Evolutionary conservation across 495 filamentous ascomycete genomes (phyloP), one percentile per base, ranked within the genome.

Genomic region (Pyrenula aspistea): DNA sequence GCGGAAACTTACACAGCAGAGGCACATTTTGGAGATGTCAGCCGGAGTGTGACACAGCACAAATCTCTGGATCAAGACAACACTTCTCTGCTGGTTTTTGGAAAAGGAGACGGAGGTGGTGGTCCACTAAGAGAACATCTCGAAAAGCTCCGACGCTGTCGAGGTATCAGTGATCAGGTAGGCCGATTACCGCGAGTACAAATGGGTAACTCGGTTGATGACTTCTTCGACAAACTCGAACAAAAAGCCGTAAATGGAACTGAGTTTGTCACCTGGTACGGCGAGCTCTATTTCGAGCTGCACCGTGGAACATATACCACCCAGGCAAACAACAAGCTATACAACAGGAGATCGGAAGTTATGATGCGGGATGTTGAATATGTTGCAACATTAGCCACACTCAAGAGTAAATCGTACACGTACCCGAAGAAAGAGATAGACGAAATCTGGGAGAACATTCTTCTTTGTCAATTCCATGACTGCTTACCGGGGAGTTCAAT

Each of bases 221-320:
- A 95, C 61, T 98, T 96, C 75, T 98, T 96, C 62, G 86, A 84
- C 56, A 77, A 75, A 51, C 74, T 98, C 3, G 88, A 96, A 71
- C 78, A 83, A 62, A 87, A 83, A 60, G 77, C 72, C 25, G 76
- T 78, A 42, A 78, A 84, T 49, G 91, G 88, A 12, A 81, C 82
- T 1, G 75, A 89, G n/a, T 84, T 95, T 47, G 86, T 88, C 24
- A 96, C 93, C 0, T 98, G 93, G 93, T 96, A 95, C 65, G 93
- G 93, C 24, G 93, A 98, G 73, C 81, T 98, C 21, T 98, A 98
- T 68, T 92, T 98, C 63, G 93, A 98, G 70, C 78, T 97, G 22
- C 93, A 98, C 65, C 85, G 93, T 54, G 93, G 93, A 53, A 95
- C 90, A 8, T 97, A 97, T 71, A 98, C 93, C 1, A 95, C 92